phyloP scores from a whole-genome alignment of 495 filamentous ascomycete species.

The Hyaloscypha hepaticicola region DNA sequence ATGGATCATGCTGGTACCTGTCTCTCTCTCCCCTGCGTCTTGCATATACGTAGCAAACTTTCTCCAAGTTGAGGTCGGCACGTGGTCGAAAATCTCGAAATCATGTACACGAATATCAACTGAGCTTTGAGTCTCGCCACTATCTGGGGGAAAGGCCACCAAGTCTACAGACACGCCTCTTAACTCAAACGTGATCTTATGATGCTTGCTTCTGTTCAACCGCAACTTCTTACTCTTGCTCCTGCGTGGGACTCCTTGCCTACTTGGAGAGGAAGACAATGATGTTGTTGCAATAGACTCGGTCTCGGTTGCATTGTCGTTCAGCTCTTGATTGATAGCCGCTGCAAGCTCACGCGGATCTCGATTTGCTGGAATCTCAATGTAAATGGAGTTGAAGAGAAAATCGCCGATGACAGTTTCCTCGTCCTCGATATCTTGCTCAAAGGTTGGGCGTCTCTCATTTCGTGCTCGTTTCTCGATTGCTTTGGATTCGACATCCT shows the following conservation, averaged over 20 bases:
- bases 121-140: constrained; percentile 80
- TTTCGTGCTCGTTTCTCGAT: constrained; percentile 59
- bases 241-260: constrained; percentile 44
- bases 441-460: constrained; percentile 46
- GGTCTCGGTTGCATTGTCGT: constrained; percentile 85
- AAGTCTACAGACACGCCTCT: constrained; percentile 82
- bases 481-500: constrained; percentile 79
- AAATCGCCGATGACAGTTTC: constrained; percentile 91
- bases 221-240: constrained; percentile 60
- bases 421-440: constrained; percentile 55
- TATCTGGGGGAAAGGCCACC: constrained; percentile 74
- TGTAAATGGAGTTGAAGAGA: constrained; percentile 98
- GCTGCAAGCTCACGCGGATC: constrained; percentile 77
- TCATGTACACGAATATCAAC: constrained; percentile 79
- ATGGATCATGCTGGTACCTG: constrained; percentile 83
- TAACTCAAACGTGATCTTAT: constrained; percentile 95
- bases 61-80: constrained; percentile 95
- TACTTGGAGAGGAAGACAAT: constrained; percentile 58
- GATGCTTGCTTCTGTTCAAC: constrained; percentile 79
- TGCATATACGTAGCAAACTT: constrained; percentile 95
- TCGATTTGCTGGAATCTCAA: constrained; percentile 82
- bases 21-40: constrained; percentile 81
- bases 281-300: constrained; percentile 79
- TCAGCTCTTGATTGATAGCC: constrained; percentile 83
- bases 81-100: constrained; percentile 89